Base-by-base conservation (phyloP, 1,284 basidiomycete genomes). In the Wallemia ichthyophaga region DNA sequence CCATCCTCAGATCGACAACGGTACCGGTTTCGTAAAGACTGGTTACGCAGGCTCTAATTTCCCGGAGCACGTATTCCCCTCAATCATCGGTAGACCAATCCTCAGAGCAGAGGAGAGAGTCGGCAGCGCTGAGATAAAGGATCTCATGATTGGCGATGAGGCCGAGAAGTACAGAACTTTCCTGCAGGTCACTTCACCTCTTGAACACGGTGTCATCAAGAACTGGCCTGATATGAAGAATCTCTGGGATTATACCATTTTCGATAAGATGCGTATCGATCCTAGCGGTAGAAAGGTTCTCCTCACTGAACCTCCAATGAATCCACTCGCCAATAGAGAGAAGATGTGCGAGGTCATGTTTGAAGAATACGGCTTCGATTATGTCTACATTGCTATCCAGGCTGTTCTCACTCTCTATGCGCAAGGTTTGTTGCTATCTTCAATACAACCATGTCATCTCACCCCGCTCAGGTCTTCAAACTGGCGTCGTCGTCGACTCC, bases 191-290 rank as follows among this genome's bases (percentile, higher is more conserved):
- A 85, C 87, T 1, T 92, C 98, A 67, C 92, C 94, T 1, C 91
- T 98, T 86, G 94, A 98, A 70, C 94, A 99, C 71, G 94, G 94
- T 60, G 94, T 99, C 70, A 82, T 99, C 60, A 83, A 84, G 67
- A 94, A 98, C 72, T 99, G 92, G 89, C 86, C 88, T 67, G 94
- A 99, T 71, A 98, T 98, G 94, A 82, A 83, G 67, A 80, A 89
- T 66, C 75, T 98, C 15, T 99, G 92, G 94, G 82, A 98, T 72
- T 96, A 98, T 70, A 98, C 92, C 1, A 76, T 87, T 68, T 28
- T 19, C 21, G 85, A 95, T 72, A 98, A 98, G 73, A 78, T 99
- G 61, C 77, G 79, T 65, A 76, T 96, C 64, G 83, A 95, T 68
- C 82, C 91, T 25, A 74, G 75, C 56, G 94, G 88, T 1, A 76